Conservation (phyloP, 192 early-diverging fungal genomes). For the Thamnidium elegans region DNA sequence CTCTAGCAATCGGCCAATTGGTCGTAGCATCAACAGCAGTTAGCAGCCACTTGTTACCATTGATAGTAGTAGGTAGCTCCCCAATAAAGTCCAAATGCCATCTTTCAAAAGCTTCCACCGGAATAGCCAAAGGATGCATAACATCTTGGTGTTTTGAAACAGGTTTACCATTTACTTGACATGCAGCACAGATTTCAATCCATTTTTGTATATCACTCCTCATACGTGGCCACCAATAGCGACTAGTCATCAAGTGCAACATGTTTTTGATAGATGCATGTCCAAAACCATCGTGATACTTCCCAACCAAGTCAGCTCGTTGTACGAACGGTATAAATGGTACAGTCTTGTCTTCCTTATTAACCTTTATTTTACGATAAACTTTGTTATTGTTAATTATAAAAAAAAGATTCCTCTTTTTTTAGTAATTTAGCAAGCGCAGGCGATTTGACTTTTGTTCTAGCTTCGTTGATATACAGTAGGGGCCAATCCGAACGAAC, state of each 20-base stretch:
- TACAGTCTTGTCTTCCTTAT: background rate
- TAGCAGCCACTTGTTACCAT: constrained; percentile 18
- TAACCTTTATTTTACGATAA: background rate
- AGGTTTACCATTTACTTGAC: background rate
- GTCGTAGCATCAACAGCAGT: constrained; percentile 27
- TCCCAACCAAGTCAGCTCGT: background rate
- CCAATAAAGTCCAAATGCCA: constrained; percentile 22
- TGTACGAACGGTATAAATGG: background rate
- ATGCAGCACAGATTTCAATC: background rate
- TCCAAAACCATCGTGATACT: constrained; percentile 2
- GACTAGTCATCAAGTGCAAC: background rate
- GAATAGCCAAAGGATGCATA: background rate
- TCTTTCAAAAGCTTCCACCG: background rate
- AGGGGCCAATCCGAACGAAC: constrained; percentile 1
- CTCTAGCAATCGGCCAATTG: constrained; percentile 29
- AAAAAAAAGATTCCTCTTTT: background rate
- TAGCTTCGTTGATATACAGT: background rate
- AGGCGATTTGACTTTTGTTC: background rate
- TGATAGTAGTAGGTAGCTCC: background rate
- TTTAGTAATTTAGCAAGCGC: background rate
- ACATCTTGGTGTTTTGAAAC: background rate
- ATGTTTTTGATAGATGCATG: background rate
- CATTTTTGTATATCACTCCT: constrained; percentile 1
- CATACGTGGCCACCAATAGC: constrained; percentile 21
- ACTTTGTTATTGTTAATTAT: background rate